phyloP scores from a whole-genome alignment of 345 rosid genomes.

The Angophora floribunda region DNA sequence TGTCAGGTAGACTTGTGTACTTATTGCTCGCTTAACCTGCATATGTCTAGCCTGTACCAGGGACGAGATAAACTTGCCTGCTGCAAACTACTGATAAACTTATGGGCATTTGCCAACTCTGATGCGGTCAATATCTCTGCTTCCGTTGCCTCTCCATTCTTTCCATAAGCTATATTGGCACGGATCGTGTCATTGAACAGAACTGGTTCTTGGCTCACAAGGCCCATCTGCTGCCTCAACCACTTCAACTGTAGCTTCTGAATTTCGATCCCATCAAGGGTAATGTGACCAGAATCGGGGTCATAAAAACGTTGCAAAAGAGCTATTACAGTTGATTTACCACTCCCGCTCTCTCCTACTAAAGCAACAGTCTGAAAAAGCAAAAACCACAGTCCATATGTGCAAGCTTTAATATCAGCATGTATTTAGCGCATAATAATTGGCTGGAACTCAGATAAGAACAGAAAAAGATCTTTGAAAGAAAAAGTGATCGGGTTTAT shows the following conservation, averaged over 20 bases:
- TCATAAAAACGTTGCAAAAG: conserved; percentile 25
- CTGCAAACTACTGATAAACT: conserved; percentile 15
- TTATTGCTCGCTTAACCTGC: neutral
- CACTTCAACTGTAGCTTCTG: conserved; percentile 14
- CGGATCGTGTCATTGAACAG: conserved; percentile 21
- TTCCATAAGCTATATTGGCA: conserved; percentile 31
- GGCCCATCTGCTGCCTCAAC: conserved; percentile 31
- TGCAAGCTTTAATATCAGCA: neutral
- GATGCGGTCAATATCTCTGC: conserved; percentile 21
- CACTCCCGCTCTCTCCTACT: conserved; percentile 35
- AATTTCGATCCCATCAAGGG: conserved; percentile 23
- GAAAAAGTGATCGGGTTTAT: neutral
- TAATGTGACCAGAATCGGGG: conserved; percentile 22
- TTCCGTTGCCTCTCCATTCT: conserved; percentile 18
- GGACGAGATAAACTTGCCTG: conserved; percentile 2
- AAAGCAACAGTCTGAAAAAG: conserved; percentile 20
- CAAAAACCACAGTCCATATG: neutral
- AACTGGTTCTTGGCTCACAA: conserved; percentile 24
- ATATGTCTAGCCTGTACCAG: neutral
- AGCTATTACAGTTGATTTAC: conserved; percentile 26
- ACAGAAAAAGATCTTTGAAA: too few species aligned
- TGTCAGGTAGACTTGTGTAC: neutral
- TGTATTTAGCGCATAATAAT: neutral
- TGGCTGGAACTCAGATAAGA: neutral
- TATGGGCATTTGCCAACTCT: conserved; percentile 20